Base-by-base conservation (phyloP, 2,329 filamentous ascomycete genomes). In the Monosporascus cannonballus region DNA sequence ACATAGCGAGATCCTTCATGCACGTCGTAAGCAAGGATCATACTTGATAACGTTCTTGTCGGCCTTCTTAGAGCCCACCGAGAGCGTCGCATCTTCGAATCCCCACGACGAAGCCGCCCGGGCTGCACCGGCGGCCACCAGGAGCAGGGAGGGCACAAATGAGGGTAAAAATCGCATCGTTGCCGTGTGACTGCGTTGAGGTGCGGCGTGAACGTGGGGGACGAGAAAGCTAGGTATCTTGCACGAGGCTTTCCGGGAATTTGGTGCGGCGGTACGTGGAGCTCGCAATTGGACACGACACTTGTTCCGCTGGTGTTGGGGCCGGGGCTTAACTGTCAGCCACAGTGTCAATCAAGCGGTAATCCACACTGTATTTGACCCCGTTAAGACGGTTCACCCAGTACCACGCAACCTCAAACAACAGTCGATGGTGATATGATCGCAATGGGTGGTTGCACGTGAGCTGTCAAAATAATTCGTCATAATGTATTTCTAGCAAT, bases 51-150 rank as follows among this genome's bases (percentile, higher is more conserved):
- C 86, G 59, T 77, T 71, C 50, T 75, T 74, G 56, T 76, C 78
- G 55, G 76, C 77, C 73, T 86, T 86, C 71, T 89, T 91, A 62
- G 77, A 73, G 59, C 76, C 74, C 53, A 92, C 76, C 8, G 83
- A 78, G 59, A 92, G 75, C 56, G 79, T 83, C 59, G 79, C 89
- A 71, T 91, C 87, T 59, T 87, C 80, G 63, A 92, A 92, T 52
- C 78, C 78, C 89, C 89, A 93, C 22, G 81, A 80, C 30, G 79
- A 76, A 52, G 78, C 76, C 36, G 80, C 80, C 59, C 75, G 73
- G 51, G 72, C 77, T 57, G 73, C 74, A 53, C 76, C 75, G 48
- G 76, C 74, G 53, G 79, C 73, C 56, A 78, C 69, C 44, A 83
- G 69, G 59, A 76, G 60, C 17, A 74, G 64, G 41, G 72, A 67